Percentiles rank a stretch among this genome's conserved stretches.
These are phyloP conservation scores for Coemansia furcata DNA, from an alignment of 192 early-diverging fungal genomes.

Conservation along the genomic window DNA sequence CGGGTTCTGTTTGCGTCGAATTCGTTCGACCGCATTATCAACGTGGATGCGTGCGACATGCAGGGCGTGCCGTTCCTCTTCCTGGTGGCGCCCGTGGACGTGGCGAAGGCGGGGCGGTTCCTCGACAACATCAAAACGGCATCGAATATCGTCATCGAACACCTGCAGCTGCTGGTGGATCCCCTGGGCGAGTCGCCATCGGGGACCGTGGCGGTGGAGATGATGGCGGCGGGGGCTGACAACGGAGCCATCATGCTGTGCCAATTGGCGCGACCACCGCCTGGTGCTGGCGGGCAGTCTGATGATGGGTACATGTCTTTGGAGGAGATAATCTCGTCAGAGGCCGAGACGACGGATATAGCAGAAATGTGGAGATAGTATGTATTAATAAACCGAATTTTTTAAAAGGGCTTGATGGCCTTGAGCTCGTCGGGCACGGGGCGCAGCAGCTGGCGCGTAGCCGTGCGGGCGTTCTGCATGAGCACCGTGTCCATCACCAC, in stretches of 20 bases:
- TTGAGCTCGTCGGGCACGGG: slow-evolving; percentile 42
- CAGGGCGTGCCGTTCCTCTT: slow-evolving; percentile 20
- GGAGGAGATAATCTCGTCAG: slow-evolving; percentile 39
- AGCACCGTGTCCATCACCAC: slow-evolving; percentile 84
- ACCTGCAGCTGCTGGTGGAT: neutral
- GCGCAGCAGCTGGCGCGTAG: slow-evolving; percentile 27
- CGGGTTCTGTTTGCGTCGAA: slow-evolving; percentile 23
- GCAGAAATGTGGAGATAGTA: slow-evolving; percentile 7
- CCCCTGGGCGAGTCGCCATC: neutral
- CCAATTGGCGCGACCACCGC: slow-evolving; percentile 8
- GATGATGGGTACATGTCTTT: slow-evolving; percentile 27
- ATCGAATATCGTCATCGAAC: slow-evolving; percentile 3
- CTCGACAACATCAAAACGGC: slow-evolving; percentile 4
- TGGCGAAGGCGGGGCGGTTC: slow-evolving; percentile 10
- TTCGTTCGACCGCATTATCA: slow-evolving; percentile 16
- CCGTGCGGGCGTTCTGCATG: slow-evolving; percentile 41
- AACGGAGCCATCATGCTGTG: slow-evolving; percentile 31
- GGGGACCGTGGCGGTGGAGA: slow-evolving; percentile 11
- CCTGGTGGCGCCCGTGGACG: slow-evolving; percentile 17
- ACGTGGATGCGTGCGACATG: slow-evolving; percentile 14
- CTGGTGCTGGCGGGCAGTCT: neutral
- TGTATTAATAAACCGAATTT: neutral
- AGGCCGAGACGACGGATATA: slow-evolving; percentile 27
- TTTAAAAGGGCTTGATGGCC: slow-evolving; percentile 46
- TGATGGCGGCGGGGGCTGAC: slow-evolving; percentile 27